Evolutionary conservation across 2,329 filamentous ascomycete species (phyloP), one percentile per base, ranked within the genome.

Genomic region (Fusarium sp.): DNA sequence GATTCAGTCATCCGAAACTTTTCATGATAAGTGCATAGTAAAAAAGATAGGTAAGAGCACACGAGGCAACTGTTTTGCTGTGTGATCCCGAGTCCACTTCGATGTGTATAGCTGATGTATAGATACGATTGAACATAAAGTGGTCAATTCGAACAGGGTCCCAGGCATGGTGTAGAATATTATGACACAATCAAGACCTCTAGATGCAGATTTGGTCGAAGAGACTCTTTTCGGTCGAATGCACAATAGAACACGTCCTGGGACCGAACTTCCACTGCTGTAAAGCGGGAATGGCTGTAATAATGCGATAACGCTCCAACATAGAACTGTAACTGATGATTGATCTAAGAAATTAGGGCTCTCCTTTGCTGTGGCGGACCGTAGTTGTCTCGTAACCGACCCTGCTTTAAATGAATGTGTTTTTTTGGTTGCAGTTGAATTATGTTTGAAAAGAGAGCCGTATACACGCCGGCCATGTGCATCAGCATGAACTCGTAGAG

Each of bases 181-280:
- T 30, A 57, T 59, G 70, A 45, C 39, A 71, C 53, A 62, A 57
- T 36, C 36, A 60, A 75, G 73, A 62, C 71, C 75, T 72, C 75
- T 70, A 73, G 63, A 74, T 73, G 74, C 64, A 78, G 77, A 68
- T 53, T 72, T 70, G 68, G 67, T 73, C 71, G 68, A 74, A 68
- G 51, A 64, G 75, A 62, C 64, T 62, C 63, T 15, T 59, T 72
- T 61, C 64, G 56, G 66, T 70, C 63, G 72, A 70, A 70, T 70
- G 54, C 71, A 70, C 68, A 73, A 56, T 45, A 57, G 54, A 54
- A 67, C 36, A 55, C 45, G 61, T 44, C 48, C 31, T 31, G 53
- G 56, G 54, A 54, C 51, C 58, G 59, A 57, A 50, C 58, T 51
- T 54, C 62, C 74, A 65, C 68, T 68, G 72, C 59, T 67, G 61